Base-by-base conservation (phyloP, 2,329 filamentous ascomycete species). In the Pseudogymnoascus sp. region DNA sequence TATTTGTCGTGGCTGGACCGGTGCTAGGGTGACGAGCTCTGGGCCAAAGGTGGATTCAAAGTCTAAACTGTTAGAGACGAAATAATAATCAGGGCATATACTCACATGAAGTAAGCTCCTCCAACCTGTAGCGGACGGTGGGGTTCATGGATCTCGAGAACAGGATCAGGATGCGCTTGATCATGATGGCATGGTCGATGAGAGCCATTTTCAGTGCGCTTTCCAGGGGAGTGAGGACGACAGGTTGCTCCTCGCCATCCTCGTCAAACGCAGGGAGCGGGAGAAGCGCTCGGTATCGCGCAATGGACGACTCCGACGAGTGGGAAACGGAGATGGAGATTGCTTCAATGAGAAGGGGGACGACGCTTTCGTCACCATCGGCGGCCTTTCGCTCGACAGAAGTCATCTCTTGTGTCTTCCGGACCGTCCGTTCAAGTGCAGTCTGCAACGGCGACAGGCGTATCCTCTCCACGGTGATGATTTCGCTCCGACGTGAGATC, bases 331-430 rank as follows among this genome's bases (percentile, higher is more conserved):
- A 89, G 61, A 91, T 82, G 67, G 85, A 83, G 30, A 96, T 78
- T 9, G 89, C 87, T 67, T 94, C 90, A 0, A 90, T 82, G 35
- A 97, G 78, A 50, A 85, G 77, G 41, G 84, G 82, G 14, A 87
- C 82, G 43, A 84, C 82, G 7, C 86, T 82, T 36, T 90, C 85
- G 61, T 93, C 89, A 4, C 88, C 88, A 20, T 90, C 86, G 1
- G 80, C 76, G 7, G 93, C 79, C 58, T 86, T 85, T 71, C 87
- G 90, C 71, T 96, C 91, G 1, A 96, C 77, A 0, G 81, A 75
- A 1, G 84, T 79, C 76, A 97, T 83, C 74, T 97, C 93, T 62
- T 90, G 84, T 0, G 93, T 96, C 77, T 97, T 97, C 62, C 92
- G 85, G 68, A 90, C 87, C 33, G 94, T 93, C 14, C 93, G 86